A percentile compares a stretch with the other conserved stretches of the same genome.
phyloP scores from a whole-genome alignment of 2,329 filamentous ascomycete genomes.

The Trichoderma asperellum region DNA sequence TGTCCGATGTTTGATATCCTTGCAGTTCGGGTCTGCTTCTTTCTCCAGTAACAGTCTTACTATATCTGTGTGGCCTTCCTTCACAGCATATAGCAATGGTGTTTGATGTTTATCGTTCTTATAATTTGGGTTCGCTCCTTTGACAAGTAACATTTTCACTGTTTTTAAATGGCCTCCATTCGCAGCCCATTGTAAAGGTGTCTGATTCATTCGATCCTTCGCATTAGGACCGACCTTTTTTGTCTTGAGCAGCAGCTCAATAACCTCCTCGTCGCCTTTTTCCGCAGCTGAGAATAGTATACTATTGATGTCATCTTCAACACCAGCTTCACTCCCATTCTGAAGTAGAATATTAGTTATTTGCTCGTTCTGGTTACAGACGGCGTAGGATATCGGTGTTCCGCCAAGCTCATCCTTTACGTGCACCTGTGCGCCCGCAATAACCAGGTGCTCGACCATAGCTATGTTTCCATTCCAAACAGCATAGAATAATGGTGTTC shows the following conservation, averaged over 20 bases:
- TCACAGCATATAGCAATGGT: background rate
- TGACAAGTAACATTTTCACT: background rate
- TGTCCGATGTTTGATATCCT: background rate
- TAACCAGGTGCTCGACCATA: background rate
- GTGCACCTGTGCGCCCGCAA: background rate
- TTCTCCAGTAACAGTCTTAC: background rate
- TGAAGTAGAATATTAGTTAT: background rate
- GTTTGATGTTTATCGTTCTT: background rate
- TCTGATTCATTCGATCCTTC: background rate
- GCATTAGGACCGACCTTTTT: background rate
- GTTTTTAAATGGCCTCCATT: background rate
- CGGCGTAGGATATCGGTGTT: background rate
- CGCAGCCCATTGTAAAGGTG: background rate
- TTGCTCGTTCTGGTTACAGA: background rate
- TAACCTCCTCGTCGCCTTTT: slow-evolving; percentile 1
- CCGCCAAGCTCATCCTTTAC: background rate
- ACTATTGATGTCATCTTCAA: background rate
- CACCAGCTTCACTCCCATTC: background rate
- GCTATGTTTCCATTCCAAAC: background rate
- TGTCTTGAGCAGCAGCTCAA: slow-evolving; percentile 7
- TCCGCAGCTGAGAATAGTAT: background rate
- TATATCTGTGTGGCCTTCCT: background rate
- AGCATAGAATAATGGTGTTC: slow-evolving; percentile 6
- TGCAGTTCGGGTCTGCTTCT: background rate
- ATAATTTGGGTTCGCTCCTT: background rate